A percentile compares a stretch with the other conserved stretches of the same genome.
Conservation (phyloP, 805 yeast species). For the Metschnikowia cerradonensis region DNA sequence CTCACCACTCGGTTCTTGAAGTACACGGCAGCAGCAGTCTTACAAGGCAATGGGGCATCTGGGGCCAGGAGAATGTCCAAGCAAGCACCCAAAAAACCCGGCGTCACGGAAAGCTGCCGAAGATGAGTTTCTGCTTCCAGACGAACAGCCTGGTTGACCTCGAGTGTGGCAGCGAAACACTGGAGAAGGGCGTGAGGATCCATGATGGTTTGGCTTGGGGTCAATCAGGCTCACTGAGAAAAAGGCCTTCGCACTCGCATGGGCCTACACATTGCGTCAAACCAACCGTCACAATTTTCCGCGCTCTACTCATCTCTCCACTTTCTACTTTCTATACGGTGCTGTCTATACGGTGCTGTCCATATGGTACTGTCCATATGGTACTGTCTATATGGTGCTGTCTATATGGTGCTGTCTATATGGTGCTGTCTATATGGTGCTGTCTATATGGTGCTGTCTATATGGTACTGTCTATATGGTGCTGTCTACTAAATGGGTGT, state of each 20-base stretch:
- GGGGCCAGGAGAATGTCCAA: constrained; percentile 62
- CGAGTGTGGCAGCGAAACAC: constrained; percentile 77
- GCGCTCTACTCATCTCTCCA: neutral
- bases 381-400: no score
- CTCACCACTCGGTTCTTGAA: constrained; percentile 70
- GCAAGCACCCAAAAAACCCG: constrained; percentile 82
- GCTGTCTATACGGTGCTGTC: no score
- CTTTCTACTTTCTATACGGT: neutral
- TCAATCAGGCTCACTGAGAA: neutral
- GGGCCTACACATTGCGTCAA: neutral
- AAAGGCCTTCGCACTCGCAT: neutral
- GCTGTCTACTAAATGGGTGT: no score
- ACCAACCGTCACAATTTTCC: neutral
- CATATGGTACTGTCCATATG: no score
- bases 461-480: no score
- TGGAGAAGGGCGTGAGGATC: constrained; percentile 63
- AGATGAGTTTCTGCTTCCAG: constrained; percentile 68
- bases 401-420: no score
- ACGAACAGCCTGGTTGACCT: constrained; percentile 58
- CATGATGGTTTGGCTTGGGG: constrained; percentile 41
- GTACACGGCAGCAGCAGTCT: constrained; percentile 74
- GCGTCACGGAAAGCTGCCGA: constrained; percentile 48
- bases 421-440: no score
- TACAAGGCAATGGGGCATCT: constrained; percentile 40
- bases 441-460: no score